These are phyloP conservation scores for Chlorella sp. DNA, from an alignment of 139 green algal genomes.

Conservation along the genomic window DNA sequence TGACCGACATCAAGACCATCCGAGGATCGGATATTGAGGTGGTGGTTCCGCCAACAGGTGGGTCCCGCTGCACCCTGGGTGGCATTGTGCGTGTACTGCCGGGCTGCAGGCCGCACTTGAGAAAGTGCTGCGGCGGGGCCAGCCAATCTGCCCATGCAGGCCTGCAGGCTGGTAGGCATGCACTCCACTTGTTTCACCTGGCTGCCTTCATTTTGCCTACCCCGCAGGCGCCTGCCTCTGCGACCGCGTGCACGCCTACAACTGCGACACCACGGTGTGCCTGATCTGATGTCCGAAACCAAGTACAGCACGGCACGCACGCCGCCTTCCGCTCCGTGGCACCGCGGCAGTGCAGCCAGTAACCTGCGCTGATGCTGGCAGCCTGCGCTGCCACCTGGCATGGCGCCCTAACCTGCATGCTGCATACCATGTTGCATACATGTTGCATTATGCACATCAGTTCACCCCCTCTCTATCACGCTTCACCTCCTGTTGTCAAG, in stretches of 20 bases:
- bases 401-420: no score
- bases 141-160: background rate
- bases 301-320: no score
- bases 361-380: no score
- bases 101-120: background rate
- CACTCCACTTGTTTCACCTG: no score
- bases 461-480: no score
- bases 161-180: no score
- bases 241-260: background rate
- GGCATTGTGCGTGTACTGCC: background rate
- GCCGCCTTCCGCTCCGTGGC: no score
- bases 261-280: conserved; percentile 2
- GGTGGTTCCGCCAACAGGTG: background rate
- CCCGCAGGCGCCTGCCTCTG: background rate
- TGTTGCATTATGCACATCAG: no score
- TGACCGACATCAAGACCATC: conserved; percentile 8
- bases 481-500: no score
- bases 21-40: background rate
- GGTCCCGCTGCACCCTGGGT: background rate
- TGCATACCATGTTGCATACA: no score
- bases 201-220: background rate
- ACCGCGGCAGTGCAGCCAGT: no score
- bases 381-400: no score
- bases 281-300: background rate
- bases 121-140: background rate